Evolutionary conservation across 2,329 filamentous ascomycete species (phyloP).

Genomic region (Alternaria longipes): DNA sequence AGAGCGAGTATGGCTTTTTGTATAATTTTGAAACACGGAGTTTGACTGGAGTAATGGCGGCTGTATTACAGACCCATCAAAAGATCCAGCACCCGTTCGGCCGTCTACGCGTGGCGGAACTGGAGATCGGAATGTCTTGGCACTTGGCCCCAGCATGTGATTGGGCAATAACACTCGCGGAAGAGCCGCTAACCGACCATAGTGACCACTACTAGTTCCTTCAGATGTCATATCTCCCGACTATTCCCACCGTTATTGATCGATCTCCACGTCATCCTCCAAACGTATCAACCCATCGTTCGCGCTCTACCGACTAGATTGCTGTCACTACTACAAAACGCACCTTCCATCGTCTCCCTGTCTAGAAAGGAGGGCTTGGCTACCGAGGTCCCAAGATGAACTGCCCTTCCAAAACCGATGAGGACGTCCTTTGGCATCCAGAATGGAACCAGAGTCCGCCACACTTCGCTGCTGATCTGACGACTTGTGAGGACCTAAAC

Average conservation of each 20-base stretch:
- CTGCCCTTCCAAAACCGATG: slow-evolving; percentile 42
- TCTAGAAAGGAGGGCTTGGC: not conserved
- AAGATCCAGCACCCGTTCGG: slow-evolving; percentile 4
- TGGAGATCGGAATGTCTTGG: slow-evolving; percentile 25
- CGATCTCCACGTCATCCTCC: slow-evolving; percentile 28
- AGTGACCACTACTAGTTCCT: slow-evolving; percentile 16
- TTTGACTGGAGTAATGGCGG: not conserved
- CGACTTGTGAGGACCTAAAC: slow-evolving; percentile 43
- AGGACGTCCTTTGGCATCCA: slow-evolving; percentile 36
- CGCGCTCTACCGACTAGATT: not conserved
- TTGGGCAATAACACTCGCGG: slow-evolving; percentile 25
- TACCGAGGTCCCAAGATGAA: slow-evolving; percentile 33
- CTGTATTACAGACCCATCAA: not conserved
- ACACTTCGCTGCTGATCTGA: slow-evolving; percentile 42
- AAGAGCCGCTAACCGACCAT: slow-evolving; percentile 31
- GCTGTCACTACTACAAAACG: not conserved
- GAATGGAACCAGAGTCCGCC: slow-evolving; percentile 46
- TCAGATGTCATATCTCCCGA: slow-evolving; percentile 27
- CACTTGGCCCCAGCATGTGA: slow-evolving; percentile 23
- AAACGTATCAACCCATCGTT: slow-evolving; percentile 9
- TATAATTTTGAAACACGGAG: not conserved
- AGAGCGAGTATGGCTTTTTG: not conserved
- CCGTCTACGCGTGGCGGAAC: slow-evolving; percentile 21
- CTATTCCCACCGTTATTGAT: slow-evolving; percentile 16
- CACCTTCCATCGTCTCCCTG: not conserved